phyloP scores from a whole-genome alignment of 73 alveolate genomes.

The Blepharisma japonicum region DNA sequence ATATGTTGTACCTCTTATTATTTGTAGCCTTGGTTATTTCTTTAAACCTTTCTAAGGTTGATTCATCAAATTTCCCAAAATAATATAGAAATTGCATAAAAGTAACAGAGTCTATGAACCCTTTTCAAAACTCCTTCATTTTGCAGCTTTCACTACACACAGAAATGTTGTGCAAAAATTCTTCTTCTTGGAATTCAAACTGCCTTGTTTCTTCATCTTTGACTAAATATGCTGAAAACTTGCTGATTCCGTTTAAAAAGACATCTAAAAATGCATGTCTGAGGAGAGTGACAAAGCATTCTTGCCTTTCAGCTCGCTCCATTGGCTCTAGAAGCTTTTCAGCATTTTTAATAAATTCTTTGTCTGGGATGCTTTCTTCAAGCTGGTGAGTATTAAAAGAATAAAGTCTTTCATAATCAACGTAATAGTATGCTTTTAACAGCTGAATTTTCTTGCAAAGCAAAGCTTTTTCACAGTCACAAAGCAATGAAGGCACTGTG shows the following conservation, averaged over 20 bases:
- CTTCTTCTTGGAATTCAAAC: not conserved
- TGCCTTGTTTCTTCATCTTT: not conserved
- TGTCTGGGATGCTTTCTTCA: not conserved
- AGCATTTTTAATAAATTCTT: not conserved
- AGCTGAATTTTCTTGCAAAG: not conserved
- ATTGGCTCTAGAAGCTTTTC: not conserved
- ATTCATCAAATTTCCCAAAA: not conserved
- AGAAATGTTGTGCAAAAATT: not conserved
- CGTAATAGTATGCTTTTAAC: not conserved
- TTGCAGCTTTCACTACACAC: not conserved
- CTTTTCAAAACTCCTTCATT: constrained; percentile 21
- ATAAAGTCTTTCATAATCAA: not conserved
- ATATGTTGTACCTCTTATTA: not conserved
- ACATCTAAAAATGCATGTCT: not conserved
- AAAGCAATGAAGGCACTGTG: not conserved
- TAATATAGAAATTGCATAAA: not conserved
- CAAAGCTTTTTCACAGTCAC: not conserved
- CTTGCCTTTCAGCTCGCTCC: not conserved
- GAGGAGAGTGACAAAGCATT: not conserved
- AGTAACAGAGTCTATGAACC: not conserved
- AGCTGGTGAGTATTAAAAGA: not conserved
- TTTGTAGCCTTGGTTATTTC: not conserved
- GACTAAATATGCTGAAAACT: not conserved
- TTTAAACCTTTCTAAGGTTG: not conserved
- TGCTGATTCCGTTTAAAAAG: not conserved